A percentile compares a stretch with the other conserved stretches of the same genome.
Conservation (phyloP, 2,329 filamentous ascomycete species). For the Akanthomyces lecanii region DNA sequence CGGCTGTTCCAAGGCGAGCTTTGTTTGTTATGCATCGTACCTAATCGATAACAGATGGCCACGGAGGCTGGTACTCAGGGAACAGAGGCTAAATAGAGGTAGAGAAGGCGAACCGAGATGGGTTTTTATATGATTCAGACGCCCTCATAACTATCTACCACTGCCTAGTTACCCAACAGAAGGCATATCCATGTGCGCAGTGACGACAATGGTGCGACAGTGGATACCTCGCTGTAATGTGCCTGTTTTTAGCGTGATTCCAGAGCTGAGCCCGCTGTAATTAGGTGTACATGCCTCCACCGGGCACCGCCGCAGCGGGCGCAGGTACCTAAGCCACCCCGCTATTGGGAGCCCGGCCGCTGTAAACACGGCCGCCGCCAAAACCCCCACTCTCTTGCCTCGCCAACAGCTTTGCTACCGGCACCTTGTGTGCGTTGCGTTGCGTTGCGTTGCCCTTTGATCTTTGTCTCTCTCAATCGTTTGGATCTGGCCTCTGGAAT, state of each 20-base stretch:
- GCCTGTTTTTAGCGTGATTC: neutral
- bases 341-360: neutral
- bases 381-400: conserved; percentile 12
- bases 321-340: conserved; percentile 2
- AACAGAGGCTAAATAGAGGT: too few species aligned
- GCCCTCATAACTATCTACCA: too few species aligned
- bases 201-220: too few species aligned
- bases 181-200: too few species aligned
- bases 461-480: neutral
- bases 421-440: neutral
- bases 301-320: neutral
- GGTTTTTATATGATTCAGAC: too few species aligned
- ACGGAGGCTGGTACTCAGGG: too few species aligned
- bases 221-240: too few species aligned
- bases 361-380: conserved; percentile 7
- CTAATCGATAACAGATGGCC: too few species aligned
- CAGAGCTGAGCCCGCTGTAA: neutral
- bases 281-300: neutral
- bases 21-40: too few species aligned
- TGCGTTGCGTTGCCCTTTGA: neutral
- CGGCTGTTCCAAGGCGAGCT: too few species aligned
- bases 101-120: too few species aligned
- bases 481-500: neutral
- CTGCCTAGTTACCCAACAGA: too few species aligned
- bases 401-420: conserved; percentile 2